Percentiles rank a stretch among this genome's conserved stretches.
These are phyloP conservation scores for Sungouiozyma ichnusensis DNA, from an alignment of 805 yeast genomes.

Conservation along the genomic window DNA sequence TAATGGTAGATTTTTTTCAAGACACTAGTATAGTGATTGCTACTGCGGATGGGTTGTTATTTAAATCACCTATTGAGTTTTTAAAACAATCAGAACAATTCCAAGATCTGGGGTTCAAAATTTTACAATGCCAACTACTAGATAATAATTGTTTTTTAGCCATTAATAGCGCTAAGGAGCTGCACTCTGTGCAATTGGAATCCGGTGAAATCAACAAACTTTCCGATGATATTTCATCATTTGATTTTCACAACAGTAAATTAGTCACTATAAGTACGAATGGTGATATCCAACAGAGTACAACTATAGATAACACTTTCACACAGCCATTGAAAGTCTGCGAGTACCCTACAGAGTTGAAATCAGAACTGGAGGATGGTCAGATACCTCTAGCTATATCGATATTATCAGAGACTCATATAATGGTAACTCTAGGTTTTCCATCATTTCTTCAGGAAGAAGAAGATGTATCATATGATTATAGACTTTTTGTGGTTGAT, in stretches of 20 bases:
- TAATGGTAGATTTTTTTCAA: slow-evolving; percentile 24
- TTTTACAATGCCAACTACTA: not conserved
- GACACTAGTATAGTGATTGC: slow-evolving; percentile 27
- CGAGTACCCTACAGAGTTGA: slow-evolving; percentile 18
- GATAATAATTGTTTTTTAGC: not conserved
- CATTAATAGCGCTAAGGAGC: not conserved
- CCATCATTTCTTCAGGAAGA: slow-evolving; percentile 9
- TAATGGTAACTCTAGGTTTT: slow-evolving; percentile 25
- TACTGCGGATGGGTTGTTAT: slow-evolving; percentile 3
- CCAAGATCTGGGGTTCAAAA: not conserved
- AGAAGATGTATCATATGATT: slow-evolving; percentile 21
- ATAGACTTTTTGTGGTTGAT: slow-evolving; percentile 18
- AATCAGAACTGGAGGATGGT: slow-evolving; percentile 24
- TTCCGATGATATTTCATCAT: slow-evolving; percentile 7
- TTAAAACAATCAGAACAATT: not conserved
- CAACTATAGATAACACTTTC: no score
- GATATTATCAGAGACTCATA: slow-evolving; percentile 11
- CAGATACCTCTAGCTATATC: slow-evolving; percentile 19
- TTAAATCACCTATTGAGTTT: not conserved
- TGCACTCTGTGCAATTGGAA: not conserved
- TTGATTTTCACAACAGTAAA: slow-evolving; percentile 8
- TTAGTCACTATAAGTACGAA: slow-evolving; percentile 1
- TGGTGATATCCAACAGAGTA: not conserved
- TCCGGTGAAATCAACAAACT: not conserved
- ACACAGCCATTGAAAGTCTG: no score